Evolutionary conservation across 2,329 filamentous ascomycete species (phyloP).

Genomic region (Colletotrichum tropicale): DNA sequence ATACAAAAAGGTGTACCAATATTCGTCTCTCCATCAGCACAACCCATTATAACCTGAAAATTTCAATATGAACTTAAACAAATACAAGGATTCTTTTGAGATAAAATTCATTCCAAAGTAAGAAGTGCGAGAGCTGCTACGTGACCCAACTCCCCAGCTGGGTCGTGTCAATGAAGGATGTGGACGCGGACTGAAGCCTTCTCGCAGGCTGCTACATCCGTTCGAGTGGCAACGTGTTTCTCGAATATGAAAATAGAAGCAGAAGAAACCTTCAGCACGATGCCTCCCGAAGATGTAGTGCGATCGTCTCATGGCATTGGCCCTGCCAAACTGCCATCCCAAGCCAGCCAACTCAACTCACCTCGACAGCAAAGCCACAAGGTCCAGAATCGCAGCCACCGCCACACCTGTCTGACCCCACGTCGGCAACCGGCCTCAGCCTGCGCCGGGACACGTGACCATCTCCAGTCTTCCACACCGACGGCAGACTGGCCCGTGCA

Average conservation of each 20-base stretch:
- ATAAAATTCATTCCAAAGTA: neutral
- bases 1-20: neutral
- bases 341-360: neutral
- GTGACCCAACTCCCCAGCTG: rapidly evolving
- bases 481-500: conserved; percentile 4
- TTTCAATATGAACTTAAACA: rapidly evolving
- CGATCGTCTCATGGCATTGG: neutral
- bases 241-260: neutral
- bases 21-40: neutral
- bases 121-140: neutral
- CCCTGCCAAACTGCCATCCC: neutral
- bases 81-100: neutral
- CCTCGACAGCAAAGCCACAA: neutral
- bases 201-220: neutral
- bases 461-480: neutral
- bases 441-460: conserved; percentile 11
- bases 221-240: neutral
- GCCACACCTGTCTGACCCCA: neutral
- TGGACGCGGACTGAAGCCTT: neutral
- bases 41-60: neutral
- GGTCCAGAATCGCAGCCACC: neutral
- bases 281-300: neutral
- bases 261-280: neutral
- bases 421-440: conserved; percentile 5
- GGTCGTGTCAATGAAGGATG: neutral